These are phyloP conservation scores for Rachicladosporium sp. DNA, from an alignment of 2,329 filamentous ascomycete genomes.

Conservation along the genomic window DNA sequence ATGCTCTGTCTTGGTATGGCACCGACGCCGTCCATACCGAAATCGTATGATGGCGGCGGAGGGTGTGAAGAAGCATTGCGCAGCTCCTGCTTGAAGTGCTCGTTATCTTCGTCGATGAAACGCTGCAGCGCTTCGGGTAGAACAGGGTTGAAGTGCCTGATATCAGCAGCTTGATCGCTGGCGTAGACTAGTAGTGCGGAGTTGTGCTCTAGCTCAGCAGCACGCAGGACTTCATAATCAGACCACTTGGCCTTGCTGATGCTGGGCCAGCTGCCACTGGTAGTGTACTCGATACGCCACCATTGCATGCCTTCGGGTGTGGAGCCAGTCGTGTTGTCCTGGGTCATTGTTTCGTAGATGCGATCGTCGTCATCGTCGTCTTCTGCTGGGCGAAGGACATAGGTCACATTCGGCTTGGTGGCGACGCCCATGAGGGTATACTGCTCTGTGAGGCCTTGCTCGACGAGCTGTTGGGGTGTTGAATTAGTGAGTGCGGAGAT, in stretches of 20 bases:
- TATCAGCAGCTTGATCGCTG: slow-evolving; percentile 29
- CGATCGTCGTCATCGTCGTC: slow-evolving; percentile 8
- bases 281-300: slow-evolving; percentile 44
- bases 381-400: slow-evolving; percentile 35
- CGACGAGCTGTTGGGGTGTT: slow-evolving; percentile 10
- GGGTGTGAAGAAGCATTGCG: slow-evolving; percentile 2
- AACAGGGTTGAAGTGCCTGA: slow-evolving; percentile 7
- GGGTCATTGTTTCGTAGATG: slow-evolving; percentile 7
- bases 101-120: slow-evolving; percentile 18
- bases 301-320: slow-evolving; percentile 34
- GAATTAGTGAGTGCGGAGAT: slow-evolving; percentile 18
- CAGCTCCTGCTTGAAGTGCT: slow-evolving; percentile 13
- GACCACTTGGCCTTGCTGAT: slow-evolving; percentile 20
- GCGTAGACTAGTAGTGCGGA: slow-evolving; percentile 49
- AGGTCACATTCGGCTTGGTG: slow-evolving; percentile 45
- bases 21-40: background rate
- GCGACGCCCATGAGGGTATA: slow-evolving; percentile 48
- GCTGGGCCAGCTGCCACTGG: slow-evolving; percentile 26
- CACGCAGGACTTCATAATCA: slow-evolving; percentile 41
- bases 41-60: slow-evolving; percentile 5
- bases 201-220: slow-evolving; percentile 38
- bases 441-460: slow-evolving; percentile 28
- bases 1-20: slow-evolving; percentile 5
- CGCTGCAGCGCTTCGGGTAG: slow-evolving; percentile 13
- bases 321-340: slow-evolving; percentile 21